Conservation (phyloP, 2,329 filamentous ascomycete genomes). For the Penicillium hesseltinei region DNA sequence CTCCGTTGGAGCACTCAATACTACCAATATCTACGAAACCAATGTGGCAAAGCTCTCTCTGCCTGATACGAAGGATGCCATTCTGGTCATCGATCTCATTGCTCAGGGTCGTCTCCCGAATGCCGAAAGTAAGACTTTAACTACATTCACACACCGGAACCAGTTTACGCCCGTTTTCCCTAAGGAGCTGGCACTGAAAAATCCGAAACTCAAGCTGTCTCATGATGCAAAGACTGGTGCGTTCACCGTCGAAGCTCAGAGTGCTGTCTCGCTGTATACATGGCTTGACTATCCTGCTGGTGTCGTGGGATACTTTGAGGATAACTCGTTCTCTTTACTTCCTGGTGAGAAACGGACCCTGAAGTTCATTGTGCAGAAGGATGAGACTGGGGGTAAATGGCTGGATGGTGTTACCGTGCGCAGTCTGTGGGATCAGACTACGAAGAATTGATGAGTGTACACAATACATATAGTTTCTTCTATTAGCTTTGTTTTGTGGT, state of each 20-base stretch:
- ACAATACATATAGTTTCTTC: neutral
- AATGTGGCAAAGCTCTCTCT: slow-evolving; percentile 40
- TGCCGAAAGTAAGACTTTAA: slow-evolving; percentile 29
- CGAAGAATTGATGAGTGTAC: neutral
- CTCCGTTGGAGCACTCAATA: slow-evolving; percentile 53
- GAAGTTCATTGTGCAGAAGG: slow-evolving; percentile 48
- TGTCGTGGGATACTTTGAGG: slow-evolving; percentile 52
- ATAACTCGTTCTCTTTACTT: slow-evolving; percentile 53
- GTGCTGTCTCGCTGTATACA: slow-evolving; percentile 53
- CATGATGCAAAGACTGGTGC: slow-evolving; percentile 31
- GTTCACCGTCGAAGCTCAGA: slow-evolving; percentile 51
- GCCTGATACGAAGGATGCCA: slow-evolving; percentile 35
- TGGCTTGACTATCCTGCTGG: slow-evolving; percentile 55
- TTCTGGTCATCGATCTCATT: slow-evolving; percentile 48
- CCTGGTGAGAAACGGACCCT: slow-evolving; percentile 48
- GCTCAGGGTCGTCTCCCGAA: slow-evolving; percentile 51
- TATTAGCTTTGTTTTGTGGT: neutral
- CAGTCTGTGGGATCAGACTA: slow-evolving; percentile 53
- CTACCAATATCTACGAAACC: slow-evolving; percentile 47
- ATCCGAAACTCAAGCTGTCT: slow-evolving; percentile 48
- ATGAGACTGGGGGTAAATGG: slow-evolving; percentile 47
- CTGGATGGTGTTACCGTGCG: slow-evolving; percentile 48
- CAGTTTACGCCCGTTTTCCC: slow-evolving; percentile 51
- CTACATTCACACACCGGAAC: slow-evolving; percentile 51
- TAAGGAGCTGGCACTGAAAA: slow-evolving; percentile 46